Percentiles rank a stretch among this genome's conserved stretches.
Evolutionary conservation across 768 basidiomycete genomes (phyloP).

Genomic region (Inosperma sp.): DNA sequence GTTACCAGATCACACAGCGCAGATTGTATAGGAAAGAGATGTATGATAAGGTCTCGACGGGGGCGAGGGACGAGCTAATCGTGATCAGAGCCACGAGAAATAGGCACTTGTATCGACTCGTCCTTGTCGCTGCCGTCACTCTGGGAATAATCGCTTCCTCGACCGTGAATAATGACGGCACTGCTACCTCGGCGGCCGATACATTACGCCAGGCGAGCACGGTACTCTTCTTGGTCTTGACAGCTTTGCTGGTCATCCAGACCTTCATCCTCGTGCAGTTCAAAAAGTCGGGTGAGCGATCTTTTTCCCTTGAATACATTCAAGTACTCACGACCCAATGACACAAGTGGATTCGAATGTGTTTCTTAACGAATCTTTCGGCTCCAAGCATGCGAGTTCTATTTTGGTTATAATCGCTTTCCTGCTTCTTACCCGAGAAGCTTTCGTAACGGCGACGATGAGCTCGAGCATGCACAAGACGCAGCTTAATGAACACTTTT

Average conservation of each 20-base stretch:
- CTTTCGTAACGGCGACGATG: slow-evolving; percentile 33
- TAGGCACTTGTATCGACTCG: slow-evolving; percentile 29
- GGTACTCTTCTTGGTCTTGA: slow-evolving; percentile 36
- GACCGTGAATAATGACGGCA: slow-evolving; percentile 6
- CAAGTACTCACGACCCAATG: neutral
- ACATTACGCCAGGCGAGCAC: slow-evolving; percentile 32
- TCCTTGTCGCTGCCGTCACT: slow-evolving; percentile 27
- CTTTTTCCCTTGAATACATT: neutral
- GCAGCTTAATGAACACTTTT: slow-evolving; percentile 32
- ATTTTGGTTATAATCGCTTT: slow-evolving; percentile 33
- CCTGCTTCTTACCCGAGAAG: slow-evolving; percentile 37
- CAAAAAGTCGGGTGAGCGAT: slow-evolving; percentile 21
- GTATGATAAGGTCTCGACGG: slow-evolving; percentile 21
- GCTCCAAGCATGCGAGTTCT: slow-evolving; percentile 25
- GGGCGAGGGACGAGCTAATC: slow-evolving; percentile 8
- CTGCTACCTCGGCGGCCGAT: slow-evolving; percentile 14
- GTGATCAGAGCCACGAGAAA: slow-evolving; percentile 27
- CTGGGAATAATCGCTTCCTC: slow-evolving; percentile 29
- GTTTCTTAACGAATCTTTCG: too few relatives aligned
- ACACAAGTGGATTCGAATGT: neutral
- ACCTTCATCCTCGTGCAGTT: slow-evolving; percentile 20
- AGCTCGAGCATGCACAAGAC: slow-evolving; percentile 16
- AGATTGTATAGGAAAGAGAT: neutral
- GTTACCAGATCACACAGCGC: neutral
- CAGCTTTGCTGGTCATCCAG: slow-evolving; percentile 30